Conservation (phyloP, 2,329 filamentous ascomycete species). For the Fusarium drepaniforme region DNA sequence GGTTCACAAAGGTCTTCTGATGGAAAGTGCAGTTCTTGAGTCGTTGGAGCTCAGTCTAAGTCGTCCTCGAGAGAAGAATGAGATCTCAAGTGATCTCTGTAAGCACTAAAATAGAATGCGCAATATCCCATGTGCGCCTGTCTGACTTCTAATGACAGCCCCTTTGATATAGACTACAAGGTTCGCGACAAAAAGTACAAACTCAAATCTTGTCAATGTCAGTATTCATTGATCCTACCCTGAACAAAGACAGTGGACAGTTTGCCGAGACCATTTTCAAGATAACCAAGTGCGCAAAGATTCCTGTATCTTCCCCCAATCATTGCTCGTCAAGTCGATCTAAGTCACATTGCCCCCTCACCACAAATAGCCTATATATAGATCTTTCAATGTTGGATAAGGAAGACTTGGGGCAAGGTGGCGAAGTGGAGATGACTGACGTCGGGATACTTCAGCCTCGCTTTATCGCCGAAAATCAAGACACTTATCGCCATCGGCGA, state of each 20-base stretch:
- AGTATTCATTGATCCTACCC: not conserved
- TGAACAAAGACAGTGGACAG: not conserved
- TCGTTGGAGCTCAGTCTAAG: too few species aligned
- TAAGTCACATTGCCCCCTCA: too few species aligned
- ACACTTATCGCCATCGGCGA: not conserved
- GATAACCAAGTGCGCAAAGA: not conserved
- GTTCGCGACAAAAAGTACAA: not conserved
- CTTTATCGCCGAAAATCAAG: not conserved
- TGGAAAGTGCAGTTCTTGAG: too few species aligned
- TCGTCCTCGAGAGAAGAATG: too few species aligned
- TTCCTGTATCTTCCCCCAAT: too few species aligned
- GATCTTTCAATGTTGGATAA: not conserved
- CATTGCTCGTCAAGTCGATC: too few species aligned
- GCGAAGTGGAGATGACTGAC: not conserved
- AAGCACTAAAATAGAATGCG: not conserved
- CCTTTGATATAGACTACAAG: not conserved
- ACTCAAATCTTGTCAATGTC: not conserved
- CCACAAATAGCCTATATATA: not conserved
- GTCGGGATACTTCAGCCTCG: not conserved
- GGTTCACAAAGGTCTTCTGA: too few species aligned
- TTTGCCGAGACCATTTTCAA: not conserved
- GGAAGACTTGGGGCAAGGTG: not conserved
- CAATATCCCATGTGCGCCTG: not conserved
- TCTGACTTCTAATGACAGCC: not conserved
- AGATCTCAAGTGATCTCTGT: too few species aligned